A percentile compares a stretch with the other conserved stretches of the same genome.
Evolutionary conservation across 306 rosid genomes (phyloP).

Genomic region (Dalbergia cultrata): DNA sequence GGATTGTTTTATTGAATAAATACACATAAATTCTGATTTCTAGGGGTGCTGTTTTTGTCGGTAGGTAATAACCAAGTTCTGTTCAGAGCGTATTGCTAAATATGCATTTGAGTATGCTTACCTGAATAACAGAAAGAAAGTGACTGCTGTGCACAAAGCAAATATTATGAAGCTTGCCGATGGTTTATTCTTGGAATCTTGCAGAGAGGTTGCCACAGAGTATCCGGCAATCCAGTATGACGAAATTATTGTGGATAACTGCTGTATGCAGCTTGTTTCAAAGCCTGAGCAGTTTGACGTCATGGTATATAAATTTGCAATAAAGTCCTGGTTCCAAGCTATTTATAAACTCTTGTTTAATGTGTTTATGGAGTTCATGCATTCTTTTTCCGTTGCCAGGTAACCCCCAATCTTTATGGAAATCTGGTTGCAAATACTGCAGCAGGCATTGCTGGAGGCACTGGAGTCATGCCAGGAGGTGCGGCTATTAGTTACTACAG

Average conservation of each 20-base stretch:
- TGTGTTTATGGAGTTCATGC: conserved; percentile 34
- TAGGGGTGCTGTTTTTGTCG: conserved; percentile 28
- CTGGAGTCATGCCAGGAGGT: conserved; percentile 99
- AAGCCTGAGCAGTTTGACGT: conserved; percentile 89
- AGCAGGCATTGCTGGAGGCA: conserved; percentile 99
- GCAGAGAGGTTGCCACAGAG: conserved; percentile 71
- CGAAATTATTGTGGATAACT: conserved; percentile 81
- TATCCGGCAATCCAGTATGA: conserved; percentile 66
- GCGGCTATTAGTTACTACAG: conserved; percentile 16
- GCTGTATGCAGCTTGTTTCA: conserved; percentile 86
- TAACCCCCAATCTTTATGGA: conserved; percentile 96
- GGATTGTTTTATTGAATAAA: too few relatives aligned
- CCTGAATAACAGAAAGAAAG: conserved; percentile 77
- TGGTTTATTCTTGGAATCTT: conserved; percentile 80
- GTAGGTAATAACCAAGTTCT: conserved; percentile 82
- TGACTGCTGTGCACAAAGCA: conserved; percentile 88
- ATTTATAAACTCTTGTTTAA: not conserved
- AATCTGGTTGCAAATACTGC: conserved; percentile 97
- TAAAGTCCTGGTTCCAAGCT: not conserved
- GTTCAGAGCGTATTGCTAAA: conserved; percentile 76
- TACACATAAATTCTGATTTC: too few relatives aligned
- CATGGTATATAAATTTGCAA: conserved; percentile 61
- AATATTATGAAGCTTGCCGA: conserved; percentile 86
- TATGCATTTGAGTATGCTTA: conserved; percentile 84
- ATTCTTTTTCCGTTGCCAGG: conserved; percentile 61